Evolutionary conservation across 352 stramenopile genomes (phyloP).

Genomic region (Phytophthora sp.): DNA sequence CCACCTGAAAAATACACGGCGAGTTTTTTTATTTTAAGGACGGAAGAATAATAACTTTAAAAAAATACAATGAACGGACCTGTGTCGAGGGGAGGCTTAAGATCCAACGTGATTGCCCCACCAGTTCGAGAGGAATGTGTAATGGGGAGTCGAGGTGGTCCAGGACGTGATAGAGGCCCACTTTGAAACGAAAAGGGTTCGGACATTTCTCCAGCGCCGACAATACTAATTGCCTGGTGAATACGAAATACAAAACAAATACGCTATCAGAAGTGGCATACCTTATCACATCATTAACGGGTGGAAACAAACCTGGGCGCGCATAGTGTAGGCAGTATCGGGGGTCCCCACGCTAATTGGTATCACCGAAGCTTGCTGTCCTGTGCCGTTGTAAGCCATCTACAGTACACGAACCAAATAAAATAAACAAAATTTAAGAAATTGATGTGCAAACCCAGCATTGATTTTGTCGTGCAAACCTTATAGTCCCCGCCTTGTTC

Average conservation of each 20-base stretch:
- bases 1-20: slow-evolving; percentile 34
- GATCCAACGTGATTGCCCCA: slow-evolving; percentile 43
- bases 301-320: slow-evolving; percentile 40
- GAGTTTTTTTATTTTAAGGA: too few species aligned
- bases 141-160: slow-evolving; percentile 42
- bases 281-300: neutral
- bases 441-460: neutral
- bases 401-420: slow-evolving; percentile 28
- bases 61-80: slow-evolving; percentile 23
- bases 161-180: slow-evolving; percentile 42
- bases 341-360: slow-evolving; percentile 46
- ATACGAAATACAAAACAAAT: too few species aligned
- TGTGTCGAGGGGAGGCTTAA: slow-evolving; percentile 50
- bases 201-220: slow-evolving; percentile 44
- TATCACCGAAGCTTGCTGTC: slow-evolving; percentile 28
- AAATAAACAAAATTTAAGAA: neutral
- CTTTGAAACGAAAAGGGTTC: slow-evolving; percentile 38
- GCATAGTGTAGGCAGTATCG: slow-evolving; percentile 45
- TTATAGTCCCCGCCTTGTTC: slow-evolving; percentile 8
- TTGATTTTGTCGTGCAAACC: slow-evolving; percentile 1
- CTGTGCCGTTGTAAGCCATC: slow-evolving; percentile 38
- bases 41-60: neutral
- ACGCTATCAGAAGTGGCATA: neutral
- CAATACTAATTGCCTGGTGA: slow-evolving; percentile 50
- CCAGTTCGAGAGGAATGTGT: slow-evolving; percentile 32